Percentiles rank a stretch among this genome's conserved stretches.
Conservation (phyloP, 1,284 basidiomycete species). For the Neonothopanus nambi region DNA sequence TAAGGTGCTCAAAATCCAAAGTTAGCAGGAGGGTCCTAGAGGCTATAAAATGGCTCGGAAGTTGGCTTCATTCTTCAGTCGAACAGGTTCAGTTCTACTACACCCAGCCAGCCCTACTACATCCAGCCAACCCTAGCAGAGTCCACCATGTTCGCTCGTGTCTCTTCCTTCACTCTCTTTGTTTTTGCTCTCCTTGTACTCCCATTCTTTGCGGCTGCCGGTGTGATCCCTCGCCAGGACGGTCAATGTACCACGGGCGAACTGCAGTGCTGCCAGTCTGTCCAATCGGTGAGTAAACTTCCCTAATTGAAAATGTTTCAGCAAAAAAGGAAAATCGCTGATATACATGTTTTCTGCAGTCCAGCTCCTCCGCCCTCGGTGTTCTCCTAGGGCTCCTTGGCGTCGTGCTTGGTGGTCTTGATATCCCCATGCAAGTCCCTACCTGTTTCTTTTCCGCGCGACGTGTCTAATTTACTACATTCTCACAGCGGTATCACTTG, state of each 20-base stretch:
- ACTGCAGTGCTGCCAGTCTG: conserved; percentile 1
- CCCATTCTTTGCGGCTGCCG: not conserved
- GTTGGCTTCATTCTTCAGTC: too few relatives aligned
- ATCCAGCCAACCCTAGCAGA: too few relatives aligned
- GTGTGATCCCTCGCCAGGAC: not conserved
- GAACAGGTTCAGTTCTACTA: too few relatives aligned
- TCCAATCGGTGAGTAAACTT: not conserved
- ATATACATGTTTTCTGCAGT: not conserved
- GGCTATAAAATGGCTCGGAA: too few relatives aligned
- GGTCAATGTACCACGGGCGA: not conserved
- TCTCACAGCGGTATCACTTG: conserved; percentile 18
- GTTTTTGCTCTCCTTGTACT: not conserved
- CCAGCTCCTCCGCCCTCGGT: not conserved
- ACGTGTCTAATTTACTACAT: conserved; percentile 2
- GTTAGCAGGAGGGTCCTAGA: too few relatives aligned
- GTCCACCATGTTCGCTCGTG: not conserved
- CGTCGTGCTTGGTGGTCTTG: not conserved
- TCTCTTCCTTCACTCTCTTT: not conserved
- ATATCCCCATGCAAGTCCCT: too few relatives aligned
- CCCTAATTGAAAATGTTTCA: too few relatives aligned
- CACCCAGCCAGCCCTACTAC: too few relatives aligned
- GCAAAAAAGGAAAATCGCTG: not conserved
- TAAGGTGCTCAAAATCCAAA: too few relatives aligned
- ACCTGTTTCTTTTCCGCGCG: not conserved
- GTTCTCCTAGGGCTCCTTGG: not conserved